A percentile compares a stretch with the other conserved stretches of the same genome.
Conservation (phyloP, 768 basidiomycete species). For the Clitopilus passeckerianus region DNA sequence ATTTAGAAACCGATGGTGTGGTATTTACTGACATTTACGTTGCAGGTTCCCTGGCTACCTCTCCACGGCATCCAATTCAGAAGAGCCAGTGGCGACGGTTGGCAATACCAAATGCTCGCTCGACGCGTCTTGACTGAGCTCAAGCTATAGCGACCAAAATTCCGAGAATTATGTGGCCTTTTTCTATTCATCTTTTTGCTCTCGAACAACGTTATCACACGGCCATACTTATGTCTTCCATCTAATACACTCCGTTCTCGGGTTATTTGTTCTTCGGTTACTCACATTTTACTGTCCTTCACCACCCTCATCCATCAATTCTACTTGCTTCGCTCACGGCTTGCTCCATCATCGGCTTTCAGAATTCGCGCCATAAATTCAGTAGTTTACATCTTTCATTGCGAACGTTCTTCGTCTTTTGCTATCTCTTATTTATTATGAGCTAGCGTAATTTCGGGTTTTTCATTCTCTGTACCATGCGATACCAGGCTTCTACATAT, state of each 20-base stretch:
- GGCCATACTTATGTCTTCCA: not conserved
- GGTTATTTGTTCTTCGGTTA: not conserved
- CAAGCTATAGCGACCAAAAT: conserved; percentile 52
- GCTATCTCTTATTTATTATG: not conserved
- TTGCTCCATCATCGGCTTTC: not conserved
- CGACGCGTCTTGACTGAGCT: conserved; percentile 83
- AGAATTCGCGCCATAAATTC: not conserved
- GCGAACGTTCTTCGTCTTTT: not conserved
- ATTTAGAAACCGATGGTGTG: not conserved
- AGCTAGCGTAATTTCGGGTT: not conserved
- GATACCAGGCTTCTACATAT: not conserved
- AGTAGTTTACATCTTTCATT: not conserved
- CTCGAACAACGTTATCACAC: not conserved
- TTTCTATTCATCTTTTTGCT: not conserved
- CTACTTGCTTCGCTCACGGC: not conserved
- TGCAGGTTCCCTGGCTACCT: conserved; percentile 86
- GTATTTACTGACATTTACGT: conserved; percentile 4
- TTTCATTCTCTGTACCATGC: not conserved
- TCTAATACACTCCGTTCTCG: not conserved
- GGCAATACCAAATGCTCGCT: conserved; percentile 98
- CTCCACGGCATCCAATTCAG: conserved; percentile 96
- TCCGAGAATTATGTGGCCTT: not conserved
- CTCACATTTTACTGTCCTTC: not conserved
- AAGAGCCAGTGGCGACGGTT: conserved; percentile 82
- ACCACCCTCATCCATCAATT: not conserved